Base-by-base conservation (phyloP, 78 protist species). In the Dictyostelium capitatum region DNA sequence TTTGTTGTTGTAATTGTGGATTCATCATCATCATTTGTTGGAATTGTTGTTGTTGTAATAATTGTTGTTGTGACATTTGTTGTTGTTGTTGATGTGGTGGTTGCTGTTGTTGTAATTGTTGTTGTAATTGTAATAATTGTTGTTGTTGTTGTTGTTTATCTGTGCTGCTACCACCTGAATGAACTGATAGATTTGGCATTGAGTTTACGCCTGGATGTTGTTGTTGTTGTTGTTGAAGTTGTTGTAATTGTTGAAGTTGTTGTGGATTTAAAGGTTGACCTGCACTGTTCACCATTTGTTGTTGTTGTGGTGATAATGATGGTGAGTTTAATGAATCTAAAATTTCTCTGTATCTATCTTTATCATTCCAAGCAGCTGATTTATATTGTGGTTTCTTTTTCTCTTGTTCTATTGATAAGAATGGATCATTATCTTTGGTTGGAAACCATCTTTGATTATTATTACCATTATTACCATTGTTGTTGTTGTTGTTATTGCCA, bases 401-500 rank as follows among this genome's bases (percentile, higher is more conserved):
- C 30, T 87, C 93, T 54, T 87, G 85, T 47, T 83, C 91, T 15
- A 82, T 67, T 7, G 80, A 70, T 8, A 65, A 53, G 46, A 87
- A 87, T 47, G 93, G 93, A 37, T 87, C 93, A 56, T 87, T 87
- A 43, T 87, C 93, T 23, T 47, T 77, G 8, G 93, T 87, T n/a
- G 93, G 93, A 20, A 87, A 87, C 93, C 93, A 87, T 65, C 93
- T 56, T 32, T 87, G 57, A 54, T 84, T 84, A 2, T 48, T 69
- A 47, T 69, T 79, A 11, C 80, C 69, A 46, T 79, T 65, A 11
- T n/a, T 14, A 17, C 56, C 73, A 25, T 81, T n/a, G n/a, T n/a
- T 77, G 46, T 77, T n/a, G 51, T 48, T 74, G 17, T 20, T 1
- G 70, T 56, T 43, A 67, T 67, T 41, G 3, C 80, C 54, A 73